Percentiles rank a stretch among this genome's conserved stretches.
Conservation (phyloP, 805 yeast species). For the Helenozyma rhizophorensis region DNA sequence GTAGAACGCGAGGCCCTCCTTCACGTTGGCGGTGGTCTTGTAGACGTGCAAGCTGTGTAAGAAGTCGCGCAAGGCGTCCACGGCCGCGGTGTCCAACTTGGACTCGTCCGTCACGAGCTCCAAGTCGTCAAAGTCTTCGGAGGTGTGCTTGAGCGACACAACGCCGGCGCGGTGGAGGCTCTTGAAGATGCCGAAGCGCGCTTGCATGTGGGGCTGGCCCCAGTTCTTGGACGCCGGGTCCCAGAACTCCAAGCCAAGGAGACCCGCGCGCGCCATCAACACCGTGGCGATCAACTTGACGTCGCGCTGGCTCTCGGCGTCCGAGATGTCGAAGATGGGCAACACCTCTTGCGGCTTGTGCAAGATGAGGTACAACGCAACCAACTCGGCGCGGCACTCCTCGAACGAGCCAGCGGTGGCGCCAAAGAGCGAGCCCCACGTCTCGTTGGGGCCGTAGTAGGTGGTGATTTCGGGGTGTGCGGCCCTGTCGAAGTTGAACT, state of each 20-base stretch:
- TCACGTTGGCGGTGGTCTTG: constrained; percentile 74
- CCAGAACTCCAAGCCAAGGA: constrained; percentile 79
- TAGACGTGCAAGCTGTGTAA: constrained; percentile 69
- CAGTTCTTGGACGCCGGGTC: constrained; percentile 77
- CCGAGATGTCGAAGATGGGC: constrained; percentile 65
- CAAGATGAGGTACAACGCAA: constrained; percentile 75
- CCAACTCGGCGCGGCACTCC: constrained; percentile 90
- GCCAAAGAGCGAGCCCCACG: constrained; percentile 89
- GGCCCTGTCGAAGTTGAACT: constrained; percentile 65
- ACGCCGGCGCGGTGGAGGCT: constrained; percentile 67
- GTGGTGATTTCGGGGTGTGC: constrained; percentile 68
- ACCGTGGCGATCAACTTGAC: constrained; percentile 65
- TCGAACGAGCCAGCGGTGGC: constrained; percentile 82
- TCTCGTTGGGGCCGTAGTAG: constrained; percentile 74
- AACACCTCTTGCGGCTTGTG: constrained; percentile 56
- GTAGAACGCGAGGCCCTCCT: constrained; percentile 60
- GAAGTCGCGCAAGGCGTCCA: constrained; percentile 66
- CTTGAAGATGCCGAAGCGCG: constrained; percentile 80
- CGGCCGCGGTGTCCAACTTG: constrained; percentile 67
- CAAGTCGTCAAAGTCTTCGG: constrained; percentile 54
- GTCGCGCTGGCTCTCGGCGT: constrained; percentile 55
- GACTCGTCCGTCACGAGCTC: constrained; percentile 53
- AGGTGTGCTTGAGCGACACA: constrained; percentile 47
- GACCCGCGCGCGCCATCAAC: constrained; percentile 86
- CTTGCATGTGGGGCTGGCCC: constrained; percentile 97